These are phyloP conservation scores for Chaetomidium leptoderma DNA, from an alignment of 495 filamentous ascomycete species.

Conservation along the genomic window DNA sequence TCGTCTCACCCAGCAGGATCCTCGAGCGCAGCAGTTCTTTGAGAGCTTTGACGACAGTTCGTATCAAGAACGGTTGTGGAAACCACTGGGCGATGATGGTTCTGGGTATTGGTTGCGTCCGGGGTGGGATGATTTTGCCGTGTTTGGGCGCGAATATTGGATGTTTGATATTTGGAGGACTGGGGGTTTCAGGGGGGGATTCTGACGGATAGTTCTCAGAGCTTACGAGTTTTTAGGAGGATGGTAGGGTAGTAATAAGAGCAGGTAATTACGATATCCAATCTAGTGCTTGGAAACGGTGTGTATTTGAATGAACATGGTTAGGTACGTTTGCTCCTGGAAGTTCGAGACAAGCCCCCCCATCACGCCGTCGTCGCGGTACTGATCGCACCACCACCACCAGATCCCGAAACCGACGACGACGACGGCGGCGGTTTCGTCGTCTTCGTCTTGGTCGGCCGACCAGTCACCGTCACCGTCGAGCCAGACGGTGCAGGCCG, in stretches of 20 bases:
- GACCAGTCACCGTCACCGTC: not conserved
- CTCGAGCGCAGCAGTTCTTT: not conserved
- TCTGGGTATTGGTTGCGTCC: not conserved
- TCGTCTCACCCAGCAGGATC: not conserved
- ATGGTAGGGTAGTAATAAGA: too few species aligned
- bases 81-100: not conserved
- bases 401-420: too few species aligned
- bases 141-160: not conserved
- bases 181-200: not conserved
- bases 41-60: not conserved
- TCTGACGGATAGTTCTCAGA: too few species aligned
- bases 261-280: too few species aligned
- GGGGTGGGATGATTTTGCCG: slow-evolving; percentile 2
- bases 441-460: not conserved
- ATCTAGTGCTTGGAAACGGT: too few species aligned
- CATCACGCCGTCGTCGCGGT: too few species aligned
- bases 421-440: too few species aligned
- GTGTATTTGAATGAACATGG: too few species aligned
- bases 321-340: too few species aligned
- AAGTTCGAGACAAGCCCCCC: too few species aligned
- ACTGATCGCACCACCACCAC: too few species aligned
- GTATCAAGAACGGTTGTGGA: not conserved
- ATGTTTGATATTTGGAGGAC: not conserved
- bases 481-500: not conserved
- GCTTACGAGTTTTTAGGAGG: too few species aligned